Conservation (phyloP, 148 eudicot genomes). For the Rhododendron kiyosumense region DNA sequence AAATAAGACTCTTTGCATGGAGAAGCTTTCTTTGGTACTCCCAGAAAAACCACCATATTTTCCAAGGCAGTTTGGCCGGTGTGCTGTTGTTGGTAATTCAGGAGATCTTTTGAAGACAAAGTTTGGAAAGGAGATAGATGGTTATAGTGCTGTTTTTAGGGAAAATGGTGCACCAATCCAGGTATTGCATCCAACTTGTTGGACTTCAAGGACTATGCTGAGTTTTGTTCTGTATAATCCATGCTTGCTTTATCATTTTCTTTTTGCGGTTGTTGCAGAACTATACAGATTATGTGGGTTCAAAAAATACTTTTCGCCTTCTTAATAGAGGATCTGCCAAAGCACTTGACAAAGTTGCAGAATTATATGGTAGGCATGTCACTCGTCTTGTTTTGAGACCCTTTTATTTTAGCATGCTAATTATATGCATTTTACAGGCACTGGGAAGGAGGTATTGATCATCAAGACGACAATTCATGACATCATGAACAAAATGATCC, state of each 20-base stretch:
- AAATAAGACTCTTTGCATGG: conserved; percentile 85
- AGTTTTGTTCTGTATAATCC: background rate
- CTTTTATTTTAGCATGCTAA: conserved; percentile 12
- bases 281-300: conserved; percentile 80
- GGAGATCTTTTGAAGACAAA: conserved; percentile 88
- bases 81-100: conserved; percentile 97
- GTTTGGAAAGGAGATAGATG: conserved; percentile 91
- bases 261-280: conserved; percentile 46
- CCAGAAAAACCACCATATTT: conserved; percentile 80
- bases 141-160: conserved; percentile 76
- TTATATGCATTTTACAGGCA: conserved; percentile 39
- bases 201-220: background rate
- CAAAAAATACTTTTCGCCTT: conserved; percentile 92
- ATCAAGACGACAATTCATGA: conserved; percentile 96
- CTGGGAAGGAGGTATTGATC: conserved; percentile 88
- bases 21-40: conserved; percentile 87
- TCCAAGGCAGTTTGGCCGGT: conserved; percentile 72
- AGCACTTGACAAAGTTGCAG: conserved; percentile 99
- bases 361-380: conserved; percentile 69
- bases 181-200: conserved; percentile 34
- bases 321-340: conserved; percentile 98
- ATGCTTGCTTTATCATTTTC: background rate
- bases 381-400: conserved; percentile 10
- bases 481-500: conserved; percentile 96
- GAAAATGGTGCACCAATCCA: conserved; percentile 97